Evolutionary conservation across 441 rosid genomes (phyloP).

Genomic region (Populus trichocarpa): DNA sequence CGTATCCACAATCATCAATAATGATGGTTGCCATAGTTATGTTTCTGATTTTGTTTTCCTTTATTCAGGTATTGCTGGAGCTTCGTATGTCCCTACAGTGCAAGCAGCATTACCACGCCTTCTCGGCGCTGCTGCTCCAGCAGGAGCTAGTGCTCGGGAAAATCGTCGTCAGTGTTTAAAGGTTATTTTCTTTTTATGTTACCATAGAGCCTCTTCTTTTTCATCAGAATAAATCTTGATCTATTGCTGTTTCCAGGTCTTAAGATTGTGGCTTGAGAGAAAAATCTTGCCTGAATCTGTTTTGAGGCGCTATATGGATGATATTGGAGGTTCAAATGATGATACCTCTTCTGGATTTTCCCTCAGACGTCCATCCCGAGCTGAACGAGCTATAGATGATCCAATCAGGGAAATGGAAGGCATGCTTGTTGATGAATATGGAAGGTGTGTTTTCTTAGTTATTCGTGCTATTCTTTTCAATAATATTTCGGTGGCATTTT

Average conservation of each 20-base stretch:
- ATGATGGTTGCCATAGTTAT: neutral
- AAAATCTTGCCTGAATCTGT: constrained; percentile 80
- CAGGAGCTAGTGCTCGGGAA: constrained; percentile 85
- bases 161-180: constrained; percentile 97
- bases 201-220: neutral
- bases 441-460: constrained; percentile 52
- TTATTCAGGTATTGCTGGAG: constrained; percentile 80
- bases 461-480: neutral
- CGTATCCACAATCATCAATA: neutral
- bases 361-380: constrained; percentile 78
- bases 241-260: constrained; percentile 46
- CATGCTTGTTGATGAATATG: constrained; percentile 98
- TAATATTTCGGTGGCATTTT: neutral
- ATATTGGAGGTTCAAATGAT: constrained; percentile 77
- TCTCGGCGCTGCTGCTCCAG: constrained; percentile 91
- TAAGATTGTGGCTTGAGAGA: constrained; percentile 89
- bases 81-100: constrained; percentile 86
- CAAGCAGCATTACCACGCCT: constrained; percentile 96
- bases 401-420: constrained; percentile 99
- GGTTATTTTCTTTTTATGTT: constrained; percentile 31
- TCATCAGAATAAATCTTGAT: constrained; percentile 15
- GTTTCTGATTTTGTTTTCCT: neutral
- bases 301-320: constrained; percentile 74
- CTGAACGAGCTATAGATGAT: constrained; percentile 90
- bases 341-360: constrained; percentile 60